phyloP scores from a whole-genome alignment of 2,329 filamentous ascomycete species.

The Dothistroma septosporum region DNA sequence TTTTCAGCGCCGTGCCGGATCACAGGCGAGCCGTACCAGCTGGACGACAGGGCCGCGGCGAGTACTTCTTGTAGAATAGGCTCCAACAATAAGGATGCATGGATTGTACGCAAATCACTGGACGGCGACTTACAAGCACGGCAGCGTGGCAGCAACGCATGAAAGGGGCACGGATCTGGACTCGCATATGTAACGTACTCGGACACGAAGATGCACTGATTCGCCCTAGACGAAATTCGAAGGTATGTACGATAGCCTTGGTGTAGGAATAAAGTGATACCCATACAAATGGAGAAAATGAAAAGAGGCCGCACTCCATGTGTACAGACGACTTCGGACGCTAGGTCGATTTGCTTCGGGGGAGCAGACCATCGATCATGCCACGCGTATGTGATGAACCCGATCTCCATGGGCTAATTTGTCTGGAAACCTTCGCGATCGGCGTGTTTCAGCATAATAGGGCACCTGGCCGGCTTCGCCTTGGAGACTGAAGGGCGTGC shows the following conservation, averaged over 20 bases:
- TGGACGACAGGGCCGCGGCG: slow-evolving; percentile 48
- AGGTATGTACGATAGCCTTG: slow-evolving; percentile 1
- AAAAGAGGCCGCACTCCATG: background rate
- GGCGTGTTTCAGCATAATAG: background rate
- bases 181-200: background rate
- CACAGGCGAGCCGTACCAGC: slow-evolving; percentile 76
- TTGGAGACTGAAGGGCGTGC: background rate
- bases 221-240: background rate
- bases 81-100: background rate
- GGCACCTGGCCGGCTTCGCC: background rate
- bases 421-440: background rate
- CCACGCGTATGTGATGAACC: background rate
- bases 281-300: slow-evolving; percentile 2
- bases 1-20: slow-evolving; percentile 85
- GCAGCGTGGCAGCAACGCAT: background rate
- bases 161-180: background rate
- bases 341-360: background rate
- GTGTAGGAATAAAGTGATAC: slow-evolving; percentile 7
- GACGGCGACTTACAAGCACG: background rate
- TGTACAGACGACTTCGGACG: background rate
- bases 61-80: slow-evolving; percentile 47
- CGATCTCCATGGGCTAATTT: background rate
- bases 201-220: background rate
- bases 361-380: background rate
- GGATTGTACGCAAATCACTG: background rate